Evolutionary conservation across 768 basidiomycete genomes (phyloP), one percentile per base, ranked within the genome.

Genomic region (Boletus sensibilis): DNA sequence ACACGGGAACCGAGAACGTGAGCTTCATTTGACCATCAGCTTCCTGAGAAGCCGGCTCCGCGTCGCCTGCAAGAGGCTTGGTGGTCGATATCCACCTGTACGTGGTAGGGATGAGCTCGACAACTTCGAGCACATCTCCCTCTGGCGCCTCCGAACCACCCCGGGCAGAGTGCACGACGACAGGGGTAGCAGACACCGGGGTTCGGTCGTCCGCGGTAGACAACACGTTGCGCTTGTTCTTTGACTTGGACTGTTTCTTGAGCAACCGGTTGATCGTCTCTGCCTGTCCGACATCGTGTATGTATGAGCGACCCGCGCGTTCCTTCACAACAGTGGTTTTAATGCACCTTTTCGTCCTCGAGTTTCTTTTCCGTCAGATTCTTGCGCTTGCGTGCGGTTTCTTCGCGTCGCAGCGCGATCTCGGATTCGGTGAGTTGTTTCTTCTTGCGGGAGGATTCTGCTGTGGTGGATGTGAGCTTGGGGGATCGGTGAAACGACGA

Each of bases 191-290:
- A n/a, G 54, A 71, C 53, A 48, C 62, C 21, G 68, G 75, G 5
- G 70, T 77, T 52, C 69, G 78, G 58, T 74, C 83, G 38, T 82
- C 82, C 0, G 76, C 76, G 1, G 79, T 80, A 16, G 78, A 78
- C 29, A 76, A 61, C 0, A 71, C 77, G n/a, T 76, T 79, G 12
- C 85, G 82, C 61, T 82, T 87, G 48, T 78, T 82, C 42, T 82
- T 80, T 3, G 87, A 79, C 11, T 86, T 81, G 18, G 86, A 85
- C 66, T 91, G 90, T 71, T 93, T 94, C 69, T 92, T 92, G 49
- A 94, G 80, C 14, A 94, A 79, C 27, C 92, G 86, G 63, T 93
- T 93, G 69, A 94, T 94, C 0, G 92, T 94, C 64, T 94, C 92
- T 23, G 84, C 84, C 89, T 92, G 62, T 20, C 33, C 40, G 21